Percentiles rank a stretch among this genome's conserved stretches.
Evolutionary conservation across 331 rosid species (phyloP).

Genomic region (Telfairia occidentalis): DNA sequence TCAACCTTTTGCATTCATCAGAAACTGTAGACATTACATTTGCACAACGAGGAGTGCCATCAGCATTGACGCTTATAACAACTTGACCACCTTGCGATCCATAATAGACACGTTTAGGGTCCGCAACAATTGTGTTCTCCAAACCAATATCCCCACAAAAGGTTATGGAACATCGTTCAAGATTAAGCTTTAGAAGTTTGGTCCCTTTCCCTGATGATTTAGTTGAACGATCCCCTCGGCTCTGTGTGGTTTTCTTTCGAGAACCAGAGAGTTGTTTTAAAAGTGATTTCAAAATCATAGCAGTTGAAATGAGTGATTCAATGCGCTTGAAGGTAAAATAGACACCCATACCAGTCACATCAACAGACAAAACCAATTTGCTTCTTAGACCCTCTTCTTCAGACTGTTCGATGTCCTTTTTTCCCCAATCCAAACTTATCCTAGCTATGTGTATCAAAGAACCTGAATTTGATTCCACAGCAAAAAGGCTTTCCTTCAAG

Average conservation of each 20-base stretch:
- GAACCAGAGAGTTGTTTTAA: constrained; percentile 50
- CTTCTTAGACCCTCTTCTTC: constrained; percentile 53
- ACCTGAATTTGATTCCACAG: constrained; percentile 85
- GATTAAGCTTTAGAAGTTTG: constrained; percentile 62
- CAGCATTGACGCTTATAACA: constrained; percentile 45
- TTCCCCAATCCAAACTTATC: constrained; percentile 93
- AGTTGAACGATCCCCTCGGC: constrained; percentile 44
- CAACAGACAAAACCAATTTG: constrained; percentile 62
- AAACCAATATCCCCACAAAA: constrained; percentile 71
- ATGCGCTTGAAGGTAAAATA: constrained; percentile 60
- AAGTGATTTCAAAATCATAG: constrained; percentile 62
- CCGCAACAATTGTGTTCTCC: constrained; percentile 62
- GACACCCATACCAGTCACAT: constrained; percentile 83
- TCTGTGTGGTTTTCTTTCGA: constrained; percentile 44
- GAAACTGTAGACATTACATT: constrained; percentile 56
- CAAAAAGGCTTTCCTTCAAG: constrained; percentile 75
- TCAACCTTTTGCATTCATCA: constrained; percentile 46
- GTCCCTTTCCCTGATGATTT: constrained; percentile 79
- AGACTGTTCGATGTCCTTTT: constrained; percentile 64
- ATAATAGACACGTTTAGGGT: constrained; percentile 84
- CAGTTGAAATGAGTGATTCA: constrained; percentile 77
- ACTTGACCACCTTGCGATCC: constrained; percentile 96
- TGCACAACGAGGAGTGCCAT: constrained; percentile 87
- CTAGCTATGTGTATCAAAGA: constrained; percentile 73
- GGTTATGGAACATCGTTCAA: constrained; percentile 66